A percentile compares a stretch with the other conserved stretches of the same genome.
phyloP scores from a whole-genome alignment of 192 early-diverging fungal genomes.

The Coemansia javaensis region DNA sequence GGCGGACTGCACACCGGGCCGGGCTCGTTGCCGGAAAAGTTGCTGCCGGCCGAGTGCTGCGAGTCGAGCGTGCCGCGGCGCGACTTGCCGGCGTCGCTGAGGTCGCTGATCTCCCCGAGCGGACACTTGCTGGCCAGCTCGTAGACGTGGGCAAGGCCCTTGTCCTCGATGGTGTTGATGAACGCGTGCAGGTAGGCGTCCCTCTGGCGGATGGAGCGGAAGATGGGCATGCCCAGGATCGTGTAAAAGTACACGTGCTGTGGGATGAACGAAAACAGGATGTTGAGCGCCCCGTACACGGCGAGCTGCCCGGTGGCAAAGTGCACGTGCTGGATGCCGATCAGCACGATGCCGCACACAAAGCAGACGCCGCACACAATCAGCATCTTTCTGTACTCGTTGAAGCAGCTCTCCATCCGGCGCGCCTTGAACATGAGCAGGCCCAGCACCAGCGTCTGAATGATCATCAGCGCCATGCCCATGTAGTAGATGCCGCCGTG shows the following conservation, averaged over 20 bases:
- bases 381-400: slow-evolving; percentile 20
- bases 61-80: not conserved
- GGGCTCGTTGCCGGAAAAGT: slow-evolving; percentile 25
- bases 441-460: slow-evolving; percentile 15
- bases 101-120: slow-evolving; percentile 25
- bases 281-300: slow-evolving; percentile 11
- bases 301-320: slow-evolving; percentile 12
- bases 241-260: slow-evolving; percentile 40
- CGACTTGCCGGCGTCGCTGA: slow-evolving; percentile 19
- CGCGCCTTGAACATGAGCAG: slow-evolving; percentile 28
- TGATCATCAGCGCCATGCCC: slow-evolving; percentile 16
- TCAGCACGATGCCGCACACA: slow-evolving; percentile 11
- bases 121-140: slow-evolving; percentile 31
- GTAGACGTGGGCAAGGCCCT: slow-evolving; percentile 26
- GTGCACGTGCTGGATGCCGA: slow-evolving; percentile 21
- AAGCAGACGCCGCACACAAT: slow-evolving; percentile 7
- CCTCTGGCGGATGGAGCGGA: slow-evolving; percentile 8
- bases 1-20: slow-evolving; percentile 9
- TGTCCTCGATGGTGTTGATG: slow-evolving; percentile 17
- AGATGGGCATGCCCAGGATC: slow-evolving; percentile 26
- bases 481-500: slow-evolving; percentile 19
- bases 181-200: slow-evolving; percentile 21
- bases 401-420: slow-evolving; percentile 33
- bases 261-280: slow-evolving; percentile 20
- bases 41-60: slow-evolving; percentile 4